These are phyloP conservation scores for Cladosporium colombiae DNA, from an alignment of 2,329 filamentous ascomycete genomes.

Conservation along the genomic window DNA sequence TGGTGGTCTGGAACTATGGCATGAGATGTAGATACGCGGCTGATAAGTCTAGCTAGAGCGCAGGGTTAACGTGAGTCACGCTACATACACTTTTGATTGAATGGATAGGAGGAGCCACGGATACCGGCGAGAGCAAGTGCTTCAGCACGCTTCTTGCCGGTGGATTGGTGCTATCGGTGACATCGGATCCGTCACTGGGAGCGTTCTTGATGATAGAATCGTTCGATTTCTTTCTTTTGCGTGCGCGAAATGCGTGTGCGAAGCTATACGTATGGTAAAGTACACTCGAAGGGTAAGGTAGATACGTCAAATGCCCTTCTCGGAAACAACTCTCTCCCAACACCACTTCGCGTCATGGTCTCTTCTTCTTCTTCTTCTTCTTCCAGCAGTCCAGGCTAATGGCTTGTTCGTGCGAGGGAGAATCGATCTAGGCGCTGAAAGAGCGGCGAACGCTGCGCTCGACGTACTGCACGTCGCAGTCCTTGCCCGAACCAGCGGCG, in stretches of 20 bases:
- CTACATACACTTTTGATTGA: too few relatives aligned
- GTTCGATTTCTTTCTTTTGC: not conserved
- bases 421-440: slow-evolving; percentile 14
- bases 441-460: slow-evolving; percentile 16
- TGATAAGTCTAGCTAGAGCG: too few relatives aligned
- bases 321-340: not conserved
- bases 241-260: not conserved
- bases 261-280: not conserved
- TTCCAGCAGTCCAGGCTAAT: not conserved
- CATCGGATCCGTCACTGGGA: too few relatives aligned
- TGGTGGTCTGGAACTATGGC: too few relatives aligned
- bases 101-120: too few relatives aligned
- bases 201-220: too few relatives aligned
- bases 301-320: not conserved
- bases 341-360: not conserved
- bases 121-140: too few relatives aligned
- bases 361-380: too few relatives aligned
- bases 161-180: too few relatives aligned
- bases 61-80: too few relatives aligned
- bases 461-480: slow-evolving; percentile 20
- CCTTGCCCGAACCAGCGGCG: not conserved
- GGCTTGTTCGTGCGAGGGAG: not conserved
- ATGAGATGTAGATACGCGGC: too few relatives aligned
- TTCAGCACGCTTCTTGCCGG: too few relatives aligned
- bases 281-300: not conserved